A percentile compares a stretch with the other conserved stretches of the same genome.
phyloP scores from a whole-genome alignment of 768 basidiomycete species.

The Leucocoprinus leucothites region DNA sequence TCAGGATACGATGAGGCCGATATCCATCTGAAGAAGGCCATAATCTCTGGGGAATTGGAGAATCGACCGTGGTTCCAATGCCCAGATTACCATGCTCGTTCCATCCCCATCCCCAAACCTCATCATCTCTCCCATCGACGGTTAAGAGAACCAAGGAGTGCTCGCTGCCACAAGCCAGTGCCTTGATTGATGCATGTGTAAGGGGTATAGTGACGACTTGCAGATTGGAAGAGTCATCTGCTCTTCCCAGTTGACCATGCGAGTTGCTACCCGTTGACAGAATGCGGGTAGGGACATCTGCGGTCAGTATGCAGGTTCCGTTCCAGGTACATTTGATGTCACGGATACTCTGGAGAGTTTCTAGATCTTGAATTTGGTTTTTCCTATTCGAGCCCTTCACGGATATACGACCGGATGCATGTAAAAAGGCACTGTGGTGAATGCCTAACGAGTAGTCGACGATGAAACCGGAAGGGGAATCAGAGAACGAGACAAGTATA shows the following conservation, averaged over 20 bases:
- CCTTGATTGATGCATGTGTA: neutral
- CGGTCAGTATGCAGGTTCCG: slow-evolving; percentile 50
- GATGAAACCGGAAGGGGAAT: slow-evolving; percentile 25
- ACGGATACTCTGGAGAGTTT: slow-evolving; percentile 21
- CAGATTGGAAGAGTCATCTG: neutral
- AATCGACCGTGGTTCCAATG: slow-evolving; percentile 55
- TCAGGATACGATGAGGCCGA: slow-evolving; percentile 14
- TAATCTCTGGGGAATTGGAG: slow-evolving; percentile 44
- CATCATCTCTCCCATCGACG: slow-evolving; percentile 14
- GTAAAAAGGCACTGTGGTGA: slow-evolving; percentile 50
- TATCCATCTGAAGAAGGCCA: slow-evolving; percentile 38
- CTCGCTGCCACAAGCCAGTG: slow-evolving; percentile 78
- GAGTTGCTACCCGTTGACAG: slow-evolving; percentile 53
- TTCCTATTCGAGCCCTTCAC: slow-evolving; percentile 73
- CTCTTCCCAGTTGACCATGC: slow-evolving; percentile 66
- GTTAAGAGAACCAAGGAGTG: slow-evolving; percentile 54
- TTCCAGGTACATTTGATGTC: slow-evolving; percentile 74
- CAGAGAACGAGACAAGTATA: slow-evolving; percentile 29
- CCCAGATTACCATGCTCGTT: slow-evolving; percentile 98
- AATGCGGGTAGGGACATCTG: slow-evolving; percentile 19
- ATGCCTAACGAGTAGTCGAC: slow-evolving; percentile 36
- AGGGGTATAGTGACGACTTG: slow-evolving; percentile 12
- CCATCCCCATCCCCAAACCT: slow-evolving; percentile 93
- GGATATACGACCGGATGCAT: slow-evolving; percentile 48
- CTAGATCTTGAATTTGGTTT: slow-evolving; percentile 51